Conservation (phyloP, 371 early-diverging fungal genomes). For the Phascolomyces articulosus region DNA sequence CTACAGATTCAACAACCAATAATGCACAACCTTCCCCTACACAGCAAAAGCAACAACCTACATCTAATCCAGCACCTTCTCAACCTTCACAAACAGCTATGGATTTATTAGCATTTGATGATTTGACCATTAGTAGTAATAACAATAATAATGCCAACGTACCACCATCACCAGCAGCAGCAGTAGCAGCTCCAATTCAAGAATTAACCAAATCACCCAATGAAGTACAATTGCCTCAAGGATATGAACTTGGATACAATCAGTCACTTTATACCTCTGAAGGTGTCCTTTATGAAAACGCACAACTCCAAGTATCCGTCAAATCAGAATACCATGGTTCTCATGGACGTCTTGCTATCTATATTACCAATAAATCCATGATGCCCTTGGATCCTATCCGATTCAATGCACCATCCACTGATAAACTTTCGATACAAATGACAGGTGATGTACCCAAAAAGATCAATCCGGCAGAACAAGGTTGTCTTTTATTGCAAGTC, state of each 20-base stretch:
- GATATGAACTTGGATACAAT: constrained; percentile 63
- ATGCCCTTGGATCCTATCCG: constrained; percentile 20
- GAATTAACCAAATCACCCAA: constrained; percentile 17
- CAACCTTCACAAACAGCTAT: constrained; percentile 3
- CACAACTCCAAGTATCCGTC: constrained; percentile 82
- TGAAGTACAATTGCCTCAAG: constrained; percentile 47
- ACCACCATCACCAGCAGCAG: too few relatives aligned
- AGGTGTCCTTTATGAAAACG: constrained; percentile 92
- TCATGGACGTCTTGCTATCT: constrained; percentile 86
- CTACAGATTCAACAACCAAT: constrained; percentile 13
- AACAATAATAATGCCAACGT: background rate
- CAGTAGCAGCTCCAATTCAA: background rate
- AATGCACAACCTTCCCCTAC: constrained; percentile 14
- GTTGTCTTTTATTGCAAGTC: constrained; percentile 76
- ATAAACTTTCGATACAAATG: constrained; percentile 3
- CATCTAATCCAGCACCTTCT: background rate
- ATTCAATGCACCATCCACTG: constrained; percentile 24
- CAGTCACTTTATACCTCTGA: constrained; percentile 67
- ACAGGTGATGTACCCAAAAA: background rate
- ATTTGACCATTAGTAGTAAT: constrained; percentile 25
- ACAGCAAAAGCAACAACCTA: background rate
- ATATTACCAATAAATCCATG: constrained; percentile 84
- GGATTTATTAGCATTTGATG: constrained; percentile 42
- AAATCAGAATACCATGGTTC: constrained; percentile 88
- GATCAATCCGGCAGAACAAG: constrained; percentile 62